Evolutionary conservation across 768 basidiomycete species (phyloP).

Genomic region (Cantharellus anzutake): DNA sequence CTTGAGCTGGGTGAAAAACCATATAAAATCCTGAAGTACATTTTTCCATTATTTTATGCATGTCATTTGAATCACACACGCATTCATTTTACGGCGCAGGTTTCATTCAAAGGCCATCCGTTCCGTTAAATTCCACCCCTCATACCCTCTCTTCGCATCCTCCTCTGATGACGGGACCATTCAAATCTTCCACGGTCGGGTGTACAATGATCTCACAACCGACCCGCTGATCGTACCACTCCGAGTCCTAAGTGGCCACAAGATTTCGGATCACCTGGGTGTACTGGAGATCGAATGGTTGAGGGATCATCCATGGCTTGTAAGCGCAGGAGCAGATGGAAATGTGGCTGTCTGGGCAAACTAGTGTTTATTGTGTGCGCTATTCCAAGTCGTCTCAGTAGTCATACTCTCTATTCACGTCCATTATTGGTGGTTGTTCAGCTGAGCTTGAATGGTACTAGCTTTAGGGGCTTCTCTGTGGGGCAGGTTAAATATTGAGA

Average conservation of each 20-base stretch:
- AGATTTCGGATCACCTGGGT: constrained; percentile 67
- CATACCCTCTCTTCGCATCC: constrained; percentile 89
- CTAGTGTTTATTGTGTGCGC: background rate
- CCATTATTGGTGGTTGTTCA: too few species aligned
- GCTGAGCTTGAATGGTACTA: too few species aligned
- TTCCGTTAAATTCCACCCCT: constrained; percentile 81
- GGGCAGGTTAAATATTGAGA: too few species aligned
- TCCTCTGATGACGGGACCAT: constrained; percentile 95
- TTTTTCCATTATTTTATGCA: constrained; percentile 4
- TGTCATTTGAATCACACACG: background rate
- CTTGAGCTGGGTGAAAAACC: constrained; percentile 91
- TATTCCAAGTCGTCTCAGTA: too few species aligned
- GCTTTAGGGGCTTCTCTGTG: too few species aligned
- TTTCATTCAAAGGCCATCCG: constrained; percentile 92
- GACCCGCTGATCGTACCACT: constrained; percentile 95
- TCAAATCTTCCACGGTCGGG: constrained; percentile 89
- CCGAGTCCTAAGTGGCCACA: constrained; percentile 89
- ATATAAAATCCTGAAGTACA: constrained; percentile 84
- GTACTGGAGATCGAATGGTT: constrained; percentile 87
- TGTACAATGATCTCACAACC: constrained; percentile 89
- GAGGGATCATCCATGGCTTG: constrained; percentile 75
- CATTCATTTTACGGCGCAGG: constrained; percentile 21
- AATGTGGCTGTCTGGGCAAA: constrained; percentile 55
- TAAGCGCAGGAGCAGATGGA: constrained; percentile 87
- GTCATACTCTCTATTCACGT: too few species aligned